Base-by-base conservation (phyloP, 1,284 basidiomycete genomes). In the Fomes fomentarius region DNA sequence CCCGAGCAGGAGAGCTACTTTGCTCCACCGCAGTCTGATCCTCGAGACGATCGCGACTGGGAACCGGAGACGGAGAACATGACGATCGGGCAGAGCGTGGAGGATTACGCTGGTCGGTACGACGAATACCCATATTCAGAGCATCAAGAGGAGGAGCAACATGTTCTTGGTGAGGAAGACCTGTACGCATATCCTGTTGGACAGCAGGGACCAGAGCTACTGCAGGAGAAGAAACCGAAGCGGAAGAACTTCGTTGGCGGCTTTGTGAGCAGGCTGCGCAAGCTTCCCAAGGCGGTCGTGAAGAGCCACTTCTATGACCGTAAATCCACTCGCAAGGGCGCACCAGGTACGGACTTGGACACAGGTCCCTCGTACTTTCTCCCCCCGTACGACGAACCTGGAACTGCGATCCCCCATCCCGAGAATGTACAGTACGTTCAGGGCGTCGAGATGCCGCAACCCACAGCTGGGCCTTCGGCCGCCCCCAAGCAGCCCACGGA, bases 211-310 rank as follows among this genome's bases (percentile, higher is more conserved):
- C 43, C 42, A 2, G 42, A 54, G 19, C 31, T 14, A 24, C 8
- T 24, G 21, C 38, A 5, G 9, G 38, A 40, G 12, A 40, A 26
- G 6, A 57, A 17, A 40, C 33, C 39, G 17, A 60, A 62, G n/a
- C 47, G 41, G 37, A 62, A 46, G 41, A 52, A 51, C 15, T 71
- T 71, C 44, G 70, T 73, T 1, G 71, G 71, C n/a, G 71, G 71
- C 1, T 73, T 73, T 51, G 58, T 71, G 4, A 50, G 61, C 1
- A 52, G 61, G 9, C 53, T 72, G 47, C 64, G 55, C 54, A 66
- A 56, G 41, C 49, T 71, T 5, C 70, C 71, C 0, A 61, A 54
- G 37, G 64, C 57, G 2, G 55, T 71, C 54, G 54, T 53, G 24
- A 64, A 63, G 47, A 62, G 61, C 22, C 50, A 60, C 21, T 15